Evolutionary conservation across 768 basidiomycete species (phyloP), one percentile per base, ranked within the genome.

Genomic region (Podaxis sp.): DNA sequence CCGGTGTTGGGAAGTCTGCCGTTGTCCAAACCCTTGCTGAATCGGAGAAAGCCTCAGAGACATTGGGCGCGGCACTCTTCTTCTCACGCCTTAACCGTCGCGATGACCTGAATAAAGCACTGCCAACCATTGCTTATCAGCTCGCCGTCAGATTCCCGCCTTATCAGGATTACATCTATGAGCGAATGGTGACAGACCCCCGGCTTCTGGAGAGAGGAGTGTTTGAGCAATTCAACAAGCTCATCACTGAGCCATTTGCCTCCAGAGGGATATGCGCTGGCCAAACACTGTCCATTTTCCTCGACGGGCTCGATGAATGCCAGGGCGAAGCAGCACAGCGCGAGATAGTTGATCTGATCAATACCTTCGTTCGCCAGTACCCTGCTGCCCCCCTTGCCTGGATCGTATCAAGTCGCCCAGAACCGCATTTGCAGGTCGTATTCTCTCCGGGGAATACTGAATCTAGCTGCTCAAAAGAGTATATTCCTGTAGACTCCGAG

Each of bases 51-150:
- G n/a, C 36, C 6, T n/a, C 8, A 4, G 30, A 44, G 3, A 19
- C 24, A 19, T 44, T 57, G 3, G 55, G 55, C 12, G 62, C 55
- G 13, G 52, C 44, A 12, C 55, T 63, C 11, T 51, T 51, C 48
- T 51, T 51, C 24, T 51, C 48, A 11, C n/a, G 48, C n/a, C 9
- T 19, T 19, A 51, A 51, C 48, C 22, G 22, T 24, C 48, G 19
- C 11, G 48, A 51, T 12, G 24, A 51, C 24, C 48, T 19, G n/a
- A 17, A 24, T 17, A 51, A 51, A 24, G 22, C 22, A 7, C 22
- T 74, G 58, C 66, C 72, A 9, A 71, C 75, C 0, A 57, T 75
- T 26, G 69, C 71, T 3, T 67, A 69, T 55, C 63, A 66, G 19
- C 66, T 75, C 13, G 71, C 69, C 6, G 61, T 63, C 1, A 52